Base-by-base conservation (phyloP, 1,284 basidiomycete genomes). In the Cerrena zonata region DNA sequence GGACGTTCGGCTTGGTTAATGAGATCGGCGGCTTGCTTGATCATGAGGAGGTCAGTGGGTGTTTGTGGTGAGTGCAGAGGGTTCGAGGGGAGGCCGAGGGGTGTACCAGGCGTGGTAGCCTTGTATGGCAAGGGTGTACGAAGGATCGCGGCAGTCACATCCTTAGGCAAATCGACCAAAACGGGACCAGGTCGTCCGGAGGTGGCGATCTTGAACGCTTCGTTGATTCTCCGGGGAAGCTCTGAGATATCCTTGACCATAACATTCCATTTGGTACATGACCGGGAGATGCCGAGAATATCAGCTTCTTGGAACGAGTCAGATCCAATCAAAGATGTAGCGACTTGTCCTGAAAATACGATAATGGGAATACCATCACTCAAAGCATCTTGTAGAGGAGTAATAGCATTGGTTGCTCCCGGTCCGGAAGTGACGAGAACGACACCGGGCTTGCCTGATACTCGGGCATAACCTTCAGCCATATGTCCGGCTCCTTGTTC, bases 191-290 rank as follows among this genome's bases (percentile, higher is more conserved):
- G 95, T 38, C 96, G 85, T 1, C 95, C 96, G 7, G 92, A 92
- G 2, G 91, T 96, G 27, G 96, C 95, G 58, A 99, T 98, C 72
- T 98, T 96, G 83, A 99, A 99, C 0, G 95, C 96, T 71, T 99
- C 95, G 68, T 98, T 99, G 70, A 99, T 96, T 57, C 95, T 80
- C 46, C 95, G 77, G 5, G 95, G 96, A 3, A 98, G 78, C 70
- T 98, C 95, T 23, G 90, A 73, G 56, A 99, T 92, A 67, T 96
- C 94, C 73, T 98, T 98, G 55, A 99, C 91, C 94, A 98, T 96
- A 58, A 99, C 94, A 68, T 99, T 99, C 96, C 95, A 99, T 71
- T 99, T 99, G 24, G 96, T 98, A 75, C 95, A 99, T 59, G 86
- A 86, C 56, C 95, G 78, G 47, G 93, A 96, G 68, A 99, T 99